Base-by-base conservation (phyloP, 192 early-diverging fungal species). In the Coemansia aciculifera region DNA sequence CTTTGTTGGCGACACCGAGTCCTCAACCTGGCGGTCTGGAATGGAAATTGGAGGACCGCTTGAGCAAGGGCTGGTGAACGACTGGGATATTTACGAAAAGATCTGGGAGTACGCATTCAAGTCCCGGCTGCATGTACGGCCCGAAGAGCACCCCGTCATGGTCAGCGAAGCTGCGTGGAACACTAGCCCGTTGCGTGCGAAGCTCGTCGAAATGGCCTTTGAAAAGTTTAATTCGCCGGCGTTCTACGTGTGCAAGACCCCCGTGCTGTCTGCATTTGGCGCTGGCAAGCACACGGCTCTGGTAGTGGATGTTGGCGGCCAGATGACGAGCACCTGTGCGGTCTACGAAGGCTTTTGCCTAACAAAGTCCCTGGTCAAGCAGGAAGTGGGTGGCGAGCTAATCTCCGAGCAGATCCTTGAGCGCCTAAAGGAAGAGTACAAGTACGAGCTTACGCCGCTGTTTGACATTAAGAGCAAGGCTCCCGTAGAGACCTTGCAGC, bases 341-440 rank as follows among this genome's bases (percentile, higher is more conserved):
- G 98, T 99, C 13, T 92, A 90, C 70, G 98, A 99, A 71, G 98
- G 98, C 36, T 98, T 90, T 73, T 94, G 95, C 17, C 75, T 99
- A 43, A 95, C 94, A 71, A 97, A 98, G 81, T 93, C 90, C 74
- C 56, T 64, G 49, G 51, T 34, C 64, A 83, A 86, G 44, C 89
- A 92, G 67, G 74, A 86, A 17, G 64, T 95, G 61, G 96, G 87
- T 54, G 98, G 97, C 49, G 90, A 97, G 74, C 83, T 91, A 13
- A 67, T 98, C 1, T 92, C 93, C 10, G 70, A 87, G 31, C 91
- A 94, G 75, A 89, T 94, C 10, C 67, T 87, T n/a, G 77, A 86
- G 43, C 79, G 85, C 66, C 80, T 92, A 10, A 77, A 87, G 73
- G 63, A 77, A 17, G 85, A 85, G 23, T 84, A 87, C 69, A 66